Base-by-base conservation (phyloP, 1,284 basidiomycete genomes). In the Neolentinus lepideus region DNA sequence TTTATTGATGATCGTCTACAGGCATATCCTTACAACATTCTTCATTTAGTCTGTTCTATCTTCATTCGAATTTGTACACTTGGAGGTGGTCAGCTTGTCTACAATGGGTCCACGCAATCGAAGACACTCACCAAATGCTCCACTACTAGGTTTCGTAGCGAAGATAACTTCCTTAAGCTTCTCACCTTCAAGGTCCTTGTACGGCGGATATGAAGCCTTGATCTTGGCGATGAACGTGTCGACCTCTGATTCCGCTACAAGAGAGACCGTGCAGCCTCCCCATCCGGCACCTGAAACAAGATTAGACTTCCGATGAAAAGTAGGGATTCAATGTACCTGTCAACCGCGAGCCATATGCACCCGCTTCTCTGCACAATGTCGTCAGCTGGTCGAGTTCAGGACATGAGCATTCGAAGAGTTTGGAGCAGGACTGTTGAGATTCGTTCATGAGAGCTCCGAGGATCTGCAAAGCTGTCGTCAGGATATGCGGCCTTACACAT, bases 211-310 rank as follows among this genome's bases (percentile, higher is more conserved):
- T 16, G 70, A 70, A 21, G 71, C 70, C 66, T 75, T 81, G 24
- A 94, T 72, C 58, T 75, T 74, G 58, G 72, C 66, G 51, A 94
- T 84, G 65, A 95, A 94, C n/a, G 65, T 60, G 0, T 80, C 75
- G 2, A 91, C 88, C 35, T 79, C 65, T n/a, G 74, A 69, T 61
- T 88, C 85, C 6, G 81, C 78, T 2, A 95, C 86, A 19, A 95
- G 78, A 16, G 89, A 91, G 22, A 95, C 88, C 0, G 88, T 89
- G 62, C 90, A 93, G 11, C 93, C 93, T 52, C 93, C 93, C 92
- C 92, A 96, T 1, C 92, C 92, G 0, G 92, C 92, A 45, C 89
- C 88, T 87, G 57, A 21, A 33, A 3, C 14, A 25, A 27, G 11
- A 27, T 57, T 25, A 31, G 21, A 54, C 45, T 47, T 24, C 38